Evolutionary conservation across 176 grass and related monocot genomes (phyloP), one percentile per base, ranked within the genome.

Genomic region (Carex kokanica): DNA sequence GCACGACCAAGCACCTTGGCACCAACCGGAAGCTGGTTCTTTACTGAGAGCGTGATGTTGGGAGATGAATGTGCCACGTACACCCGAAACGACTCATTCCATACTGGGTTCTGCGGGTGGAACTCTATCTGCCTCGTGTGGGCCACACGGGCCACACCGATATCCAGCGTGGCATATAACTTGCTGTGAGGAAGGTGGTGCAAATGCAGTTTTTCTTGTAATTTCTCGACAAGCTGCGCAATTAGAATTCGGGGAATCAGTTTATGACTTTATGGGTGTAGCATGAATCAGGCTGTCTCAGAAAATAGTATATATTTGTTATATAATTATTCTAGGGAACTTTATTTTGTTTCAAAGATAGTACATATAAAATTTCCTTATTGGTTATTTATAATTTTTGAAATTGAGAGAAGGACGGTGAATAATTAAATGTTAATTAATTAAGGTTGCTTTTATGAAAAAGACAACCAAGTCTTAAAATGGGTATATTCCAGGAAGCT

Each of bases 71-170:
- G 78, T 15, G 90, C 92, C 87, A 88, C 94, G 75, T 95, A 93
- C 20, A 98, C 74, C 74, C 86, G 88, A 85, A 98, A 95, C 0
- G 92, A 95, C 55, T 98, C 88, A 88, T 98, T 93, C 95, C 95
- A 98, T 1, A 56, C 85, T 3, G 90, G 92, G 17, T 59, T 83
- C 74, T 74, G 82, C 2, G 90, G 68, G 65, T 90, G 89, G 86
- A 83, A 93, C 83, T 93, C 92, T 31, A 91, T 80, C 87, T 90
- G 84, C 27, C 92, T 53, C 40, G 92, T 94, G 63, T 90, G 88
- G 61, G 89, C 95, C 60, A 94, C 89, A 53, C 88, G 85, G 57
- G 90, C 90, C 13, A 60, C 61, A 62, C 95, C 92, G 84, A 95
- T 90, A 71, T 94, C 92, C 10, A 98, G 3, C 63, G 91, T 87